A percentile compares a stretch with the other conserved stretches of the same genome.
Evolutionary conservation across 2,329 filamentous ascomycete genomes (phyloP).

Genomic region (Colletotrichum tabaci): DNA sequence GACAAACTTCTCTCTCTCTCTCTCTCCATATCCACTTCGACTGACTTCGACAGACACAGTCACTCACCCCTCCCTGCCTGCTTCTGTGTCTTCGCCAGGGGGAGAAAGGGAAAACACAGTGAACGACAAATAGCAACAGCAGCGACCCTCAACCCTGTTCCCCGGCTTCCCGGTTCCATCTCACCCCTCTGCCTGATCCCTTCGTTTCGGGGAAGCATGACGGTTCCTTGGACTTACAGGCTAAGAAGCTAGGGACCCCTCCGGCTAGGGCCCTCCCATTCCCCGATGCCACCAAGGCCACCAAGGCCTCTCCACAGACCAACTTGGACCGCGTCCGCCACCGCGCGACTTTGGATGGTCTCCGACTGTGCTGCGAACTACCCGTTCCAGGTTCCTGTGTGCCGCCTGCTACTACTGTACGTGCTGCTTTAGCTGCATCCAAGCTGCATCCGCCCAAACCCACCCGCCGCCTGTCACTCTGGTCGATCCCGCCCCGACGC

Average conservation of each 20-base stretch:
- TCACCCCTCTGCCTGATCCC: conserved; percentile 30
- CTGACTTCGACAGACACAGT: too few relatives aligned
- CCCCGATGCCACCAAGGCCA: conserved; percentile 37
- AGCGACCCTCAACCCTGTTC: conserved; percentile 10
- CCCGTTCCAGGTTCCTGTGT: background rate
- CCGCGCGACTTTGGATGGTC: conserved; percentile 2
- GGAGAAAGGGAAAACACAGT: too few relatives aligned
- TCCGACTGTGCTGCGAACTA: conserved; percentile 3
- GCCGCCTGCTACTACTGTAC: background rate
- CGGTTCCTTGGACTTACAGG: conserved; percentile 31
- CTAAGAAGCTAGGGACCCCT: conserved; percentile 31
- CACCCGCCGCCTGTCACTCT: conserved; percentile 37
- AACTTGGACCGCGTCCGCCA: conserved; percentile 24
- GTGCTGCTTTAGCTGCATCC: conserved; percentile 17
- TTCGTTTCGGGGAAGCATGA: conserved; percentile 43
- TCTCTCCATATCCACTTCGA: background rate
- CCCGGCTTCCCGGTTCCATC: conserved; percentile 39
- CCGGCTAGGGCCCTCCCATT: conserved; percentile 36
- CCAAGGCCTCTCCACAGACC: conserved; percentile 28
- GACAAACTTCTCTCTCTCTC: background rate
- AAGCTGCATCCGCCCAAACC: conserved; percentile 29
- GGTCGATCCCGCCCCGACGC: conserved; percentile 27
- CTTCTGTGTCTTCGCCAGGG: too few relatives aligned
- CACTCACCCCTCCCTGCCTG: too few relatives aligned
- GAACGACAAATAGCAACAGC: too few relatives aligned